Base-by-base conservation (phyloP, 2,329 filamentous ascomycete genomes). In the Venturia oleaginea region DNA sequence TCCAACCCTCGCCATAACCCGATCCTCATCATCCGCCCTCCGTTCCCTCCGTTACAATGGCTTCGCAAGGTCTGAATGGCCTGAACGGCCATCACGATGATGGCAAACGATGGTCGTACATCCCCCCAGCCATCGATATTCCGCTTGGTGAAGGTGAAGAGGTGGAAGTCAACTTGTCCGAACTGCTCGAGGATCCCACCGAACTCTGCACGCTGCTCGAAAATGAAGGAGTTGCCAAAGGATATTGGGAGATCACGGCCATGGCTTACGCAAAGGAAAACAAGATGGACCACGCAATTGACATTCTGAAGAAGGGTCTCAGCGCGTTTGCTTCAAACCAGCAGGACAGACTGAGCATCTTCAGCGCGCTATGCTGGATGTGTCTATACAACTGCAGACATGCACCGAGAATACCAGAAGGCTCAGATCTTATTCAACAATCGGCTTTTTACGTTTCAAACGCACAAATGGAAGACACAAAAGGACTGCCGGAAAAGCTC, bases 221-320 rank as follows among this genome's bases (percentile, higher is more conserved):
- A 78, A 96, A 94, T 72, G 95, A 99, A 76, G 87, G 88, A 72
- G 92, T 92, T 19, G 89, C 91, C 43, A 92, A 93, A 71, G 91
- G 88, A 62, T 95, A 95, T 70, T 99, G 95, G 95, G 93, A 99
- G 82, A 93, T 91, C n/a, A 94, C 97, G 69, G 90, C 95, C 51
- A 83, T 97, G 66, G 93, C 93, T 59, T 99, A 99, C 73, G 93
- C 94, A 48, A 99, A 97, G 79, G 91, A 96, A 78, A 87, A 88
- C 73, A 96, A 96, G 78, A 85, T 94, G 67, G 92, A 97, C 73
- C 90, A 94, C 78, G 86, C 86, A 62, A 84, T 89, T 66, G 85
- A 88, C 67, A 86, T 89, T 64, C 76, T 89, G 69, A 85, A 87
- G 61, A 89, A 90, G 71, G 91, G 90, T 60, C 81, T 91, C 69